Base-by-base conservation (phyloP, 768 basidiomycete genomes). In the Peribolospora baueri region DNA sequence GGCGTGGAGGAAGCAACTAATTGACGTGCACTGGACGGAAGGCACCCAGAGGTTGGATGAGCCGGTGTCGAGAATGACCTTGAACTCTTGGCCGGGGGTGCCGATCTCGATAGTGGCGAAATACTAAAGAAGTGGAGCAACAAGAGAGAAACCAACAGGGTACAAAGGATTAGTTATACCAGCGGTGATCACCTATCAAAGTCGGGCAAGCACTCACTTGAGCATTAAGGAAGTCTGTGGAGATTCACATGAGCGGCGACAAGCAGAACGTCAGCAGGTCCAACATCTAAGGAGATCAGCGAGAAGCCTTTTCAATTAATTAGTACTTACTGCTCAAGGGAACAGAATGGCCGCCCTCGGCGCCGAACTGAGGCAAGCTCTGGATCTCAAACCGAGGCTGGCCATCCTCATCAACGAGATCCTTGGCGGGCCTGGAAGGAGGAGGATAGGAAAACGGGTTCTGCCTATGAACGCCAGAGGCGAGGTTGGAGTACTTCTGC, bases 141-240 rank as follows among this genome's bases (percentile, higher is more conserved):
- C 25, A 25, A 25, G 25, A 14, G 46, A 46, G 10, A 10, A 14
- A 46, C 46, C 10, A 46, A 10, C 25, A 25, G 25, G 25, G 25
- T 25, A 25, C 25, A 25, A 25, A 25, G 25, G 5, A 25, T 13
- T 13, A 8, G 50, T 13, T 7, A 36, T 11, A 11, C 8, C 50
- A 7, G 6, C 13, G 8, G 6, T 36, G 6, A 11, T 13, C n/a
- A 13, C 25, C 37, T 25, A 7, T 5, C 10, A 7, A 40, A 2
- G 38, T 51, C 14, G 7, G 2, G 4, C 38, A 39, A 25, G 25
- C 4, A 46, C 56, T 5, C 13, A 52, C 53, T 39, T 55, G 90
- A 42, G 93, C 90, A 66, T 97, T 97, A 79, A 90, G 79, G 71
- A 85, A 97, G 73, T 95, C 90, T 93, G 60, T 10, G 48, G 9